Base-by-base conservation (phyloP, 192 early-diverging fungal species). In the Linnemannia elongata region DNA sequence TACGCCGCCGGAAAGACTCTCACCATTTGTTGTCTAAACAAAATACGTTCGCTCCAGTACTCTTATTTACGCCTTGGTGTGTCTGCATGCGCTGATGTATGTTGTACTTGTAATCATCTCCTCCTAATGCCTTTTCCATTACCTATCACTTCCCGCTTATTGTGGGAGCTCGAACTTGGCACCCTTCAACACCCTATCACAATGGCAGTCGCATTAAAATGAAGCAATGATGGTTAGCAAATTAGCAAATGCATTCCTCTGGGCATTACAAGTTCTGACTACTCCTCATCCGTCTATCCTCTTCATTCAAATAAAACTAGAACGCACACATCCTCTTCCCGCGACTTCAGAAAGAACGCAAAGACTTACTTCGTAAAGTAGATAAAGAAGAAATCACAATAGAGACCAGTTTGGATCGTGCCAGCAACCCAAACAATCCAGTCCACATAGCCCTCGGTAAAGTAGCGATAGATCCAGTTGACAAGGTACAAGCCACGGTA, bases 301-400 rank as follows among this genome's bases (percentile, higher is more conserved):
- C 27, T 24, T 70, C 68, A 44, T 55, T 42, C 60, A 42, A 42
- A 6, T 44, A 35, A 12, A 3, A 41, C 13, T 35, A n/a, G 13
- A 6, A 15, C 15, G 6, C 33, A 22, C 27, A 20, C 35, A 17
- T 69, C 42, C 66, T 38, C 27, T 15, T 77, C 38, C 41, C 60
- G 15, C 39, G 17, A 18, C 27, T 36, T n/a, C 42, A 8, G 18
- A 36, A 20, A 75, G 22, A 12, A 41, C n/a, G 4, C 20, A 30
- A 75, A 9, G 8, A 77, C 83, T 90, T 91, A 96, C 94, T 93
- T 96, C 83, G 81, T 90, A 38, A 92, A 96, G 90, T 99, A 99
- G 69, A 99, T 95, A 84, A 98, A 99, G 91, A 99, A 98, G 88
- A 99, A 99, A 90, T 99, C 99, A 83, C 93, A 95, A 82, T 99